Conservation (phyloP, 2,329 filamentous ascomycete genomes). For the Neopestalotiopsis sp. region DNA sequence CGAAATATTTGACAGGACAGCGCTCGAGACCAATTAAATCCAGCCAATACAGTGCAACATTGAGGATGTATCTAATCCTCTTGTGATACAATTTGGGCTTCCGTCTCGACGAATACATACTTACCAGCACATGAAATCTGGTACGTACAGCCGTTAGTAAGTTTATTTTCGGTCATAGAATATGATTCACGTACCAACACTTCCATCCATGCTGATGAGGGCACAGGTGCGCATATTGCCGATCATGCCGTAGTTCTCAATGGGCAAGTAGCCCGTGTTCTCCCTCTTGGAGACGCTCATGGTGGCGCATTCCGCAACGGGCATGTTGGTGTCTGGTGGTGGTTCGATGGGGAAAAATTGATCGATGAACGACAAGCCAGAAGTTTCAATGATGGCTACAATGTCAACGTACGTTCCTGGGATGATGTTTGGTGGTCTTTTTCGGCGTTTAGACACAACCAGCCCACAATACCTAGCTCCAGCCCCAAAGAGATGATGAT, state of each 20-base stretch:
- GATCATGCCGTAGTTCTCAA: slow-evolving; percentile 81
- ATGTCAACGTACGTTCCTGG: neutral
- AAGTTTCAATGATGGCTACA: neutral
- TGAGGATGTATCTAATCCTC: neutral
- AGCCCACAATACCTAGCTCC: neutral
- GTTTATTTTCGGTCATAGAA: neutral
- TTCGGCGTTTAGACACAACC: neutral
- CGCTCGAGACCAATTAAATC: neutral
- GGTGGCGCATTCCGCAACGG: slow-evolving; percentile 27
- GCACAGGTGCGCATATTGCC: slow-evolving; percentile 83
- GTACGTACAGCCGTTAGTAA: neutral
- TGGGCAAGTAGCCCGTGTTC: slow-evolving; percentile 58
- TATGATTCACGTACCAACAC: slow-evolving; percentile 48
- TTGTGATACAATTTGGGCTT: neutral
- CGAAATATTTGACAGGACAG: neutral
- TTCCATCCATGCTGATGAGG: slow-evolving; percentile 75
- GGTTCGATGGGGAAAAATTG: neutral
- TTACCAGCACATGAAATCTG: slow-evolving; percentile 79
- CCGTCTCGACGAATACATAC: slow-evolving; percentile 26
- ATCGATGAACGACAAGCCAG: neutral
- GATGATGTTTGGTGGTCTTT: neutral
- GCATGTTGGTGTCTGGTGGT: slow-evolving; percentile 23
- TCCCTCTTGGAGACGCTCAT: slow-evolving; percentile 33
- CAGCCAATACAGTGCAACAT: neutral
- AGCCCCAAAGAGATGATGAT: neutral